phyloP scores from a whole-genome alignment of 2,329 filamentous ascomycete genomes.

The Xylariaceae sp. region DNA sequence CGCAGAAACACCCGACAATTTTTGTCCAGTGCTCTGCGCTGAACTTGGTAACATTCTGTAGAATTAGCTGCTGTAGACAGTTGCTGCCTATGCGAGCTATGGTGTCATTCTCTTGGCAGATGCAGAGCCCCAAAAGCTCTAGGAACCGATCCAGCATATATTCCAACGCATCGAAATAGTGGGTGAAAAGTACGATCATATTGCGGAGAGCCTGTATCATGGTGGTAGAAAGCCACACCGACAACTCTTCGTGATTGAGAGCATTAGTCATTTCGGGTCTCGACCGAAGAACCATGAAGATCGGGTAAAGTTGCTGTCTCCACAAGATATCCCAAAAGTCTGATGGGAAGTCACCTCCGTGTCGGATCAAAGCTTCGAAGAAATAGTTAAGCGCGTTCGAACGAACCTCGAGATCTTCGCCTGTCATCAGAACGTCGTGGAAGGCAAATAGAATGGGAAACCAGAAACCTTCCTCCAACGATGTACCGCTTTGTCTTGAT shows the following conservation, averaged over 20 bases:
- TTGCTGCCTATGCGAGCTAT: constrained; percentile 98
- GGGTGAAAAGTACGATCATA: constrained; percentile 98
- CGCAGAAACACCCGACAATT: constrained; percentile 92
- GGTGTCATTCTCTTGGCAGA: constrained; percentile 98
- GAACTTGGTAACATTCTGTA: constrained; percentile 96
- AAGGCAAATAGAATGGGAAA: constrained; percentile 97
- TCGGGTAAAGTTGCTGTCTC: constrained; percentile 94
- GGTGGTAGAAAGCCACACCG: constrained; percentile 97
- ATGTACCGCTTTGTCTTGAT: constrained; percentile 65
- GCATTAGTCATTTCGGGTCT: constrained; percentile 96
- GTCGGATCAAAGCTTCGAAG: constrained; percentile 86
- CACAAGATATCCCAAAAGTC: constrained; percentile 99
- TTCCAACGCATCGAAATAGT: constrained; percentile 93
- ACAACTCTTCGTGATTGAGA: constrained; percentile 91
- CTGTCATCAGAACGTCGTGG: constrained; percentile 98
- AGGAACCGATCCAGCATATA: constrained; percentile 99
- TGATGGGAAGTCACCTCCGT: constrained; percentile 84
- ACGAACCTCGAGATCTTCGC: constrained; percentile 93
- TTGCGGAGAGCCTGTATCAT: constrained; percentile 98
- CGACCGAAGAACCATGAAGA: constrained; percentile 96
- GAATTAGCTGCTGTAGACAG: constrained; percentile 90
- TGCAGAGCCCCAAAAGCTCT: constrained; percentile 89
- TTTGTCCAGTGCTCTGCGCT: constrained; percentile 82
- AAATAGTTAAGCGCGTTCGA: constrained; percentile 90
- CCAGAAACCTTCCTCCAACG: constrained; percentile 96